These are phyloP conservation scores for Synchytrium microbalum DNA, from an alignment of 371 early-diverging fungal genomes.

Conservation along the genomic window DNA sequence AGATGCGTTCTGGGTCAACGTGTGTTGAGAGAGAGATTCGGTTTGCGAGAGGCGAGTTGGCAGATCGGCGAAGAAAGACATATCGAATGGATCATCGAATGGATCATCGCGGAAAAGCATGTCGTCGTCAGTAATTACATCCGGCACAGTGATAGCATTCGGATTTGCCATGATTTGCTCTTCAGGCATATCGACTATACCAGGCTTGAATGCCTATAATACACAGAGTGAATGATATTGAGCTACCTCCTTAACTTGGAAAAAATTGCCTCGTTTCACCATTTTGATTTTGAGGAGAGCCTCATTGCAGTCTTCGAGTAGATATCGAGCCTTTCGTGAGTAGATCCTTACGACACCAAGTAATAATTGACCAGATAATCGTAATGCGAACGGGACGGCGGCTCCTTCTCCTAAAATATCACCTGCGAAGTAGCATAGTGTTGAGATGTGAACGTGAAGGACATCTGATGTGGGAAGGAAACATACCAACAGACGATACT, in stretches of 20 bases:
- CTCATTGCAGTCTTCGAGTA: constrained; percentile 96
- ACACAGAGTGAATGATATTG: background rate
- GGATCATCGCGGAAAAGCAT: constrained; percentile 72
- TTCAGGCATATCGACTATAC: constrained; percentile 76
- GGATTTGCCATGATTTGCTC: constrained; percentile 64
- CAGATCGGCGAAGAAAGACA: too few species aligned
- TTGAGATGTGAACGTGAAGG: background rate
- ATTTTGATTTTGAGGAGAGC: constrained; percentile 90
- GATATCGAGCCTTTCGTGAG: constrained; percentile 91
- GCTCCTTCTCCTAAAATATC: constrained; percentile 72
- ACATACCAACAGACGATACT: constrained; percentile 70
- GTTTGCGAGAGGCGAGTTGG: too few species aligned
- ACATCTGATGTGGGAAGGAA: background rate
- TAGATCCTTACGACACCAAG: constrained; percentile 94
- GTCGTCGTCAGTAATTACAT: constrained; percentile 82
- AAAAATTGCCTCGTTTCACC: constrained; percentile 33
- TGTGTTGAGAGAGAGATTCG: background rate
- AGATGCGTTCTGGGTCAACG: background rate
- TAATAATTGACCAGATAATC: constrained; percentile 92
- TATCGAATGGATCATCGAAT: constrained; percentile 49
- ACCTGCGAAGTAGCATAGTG: constrained; percentile 33
- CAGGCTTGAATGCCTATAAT: constrained; percentile 70
- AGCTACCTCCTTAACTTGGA: background rate
- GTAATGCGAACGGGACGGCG: constrained; percentile 78
- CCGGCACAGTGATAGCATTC: constrained; percentile 80